Conservation (phyloP, 352 stramenopile genomes). For the Globisporangium cystogenes region DNA sequence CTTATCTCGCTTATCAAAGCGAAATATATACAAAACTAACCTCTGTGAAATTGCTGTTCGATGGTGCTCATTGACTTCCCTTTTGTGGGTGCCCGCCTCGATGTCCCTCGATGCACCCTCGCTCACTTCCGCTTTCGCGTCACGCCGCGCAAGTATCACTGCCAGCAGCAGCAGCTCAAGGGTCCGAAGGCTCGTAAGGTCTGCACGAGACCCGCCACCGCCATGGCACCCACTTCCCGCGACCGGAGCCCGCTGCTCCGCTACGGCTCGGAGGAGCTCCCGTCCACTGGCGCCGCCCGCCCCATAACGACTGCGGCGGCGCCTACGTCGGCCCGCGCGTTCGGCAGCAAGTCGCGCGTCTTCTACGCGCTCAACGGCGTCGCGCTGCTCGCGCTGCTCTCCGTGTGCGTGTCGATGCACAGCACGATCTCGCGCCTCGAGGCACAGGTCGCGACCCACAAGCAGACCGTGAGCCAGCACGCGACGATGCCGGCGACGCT, state of each 20-base stretch:
- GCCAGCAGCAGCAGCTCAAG: conserved; percentile 2
- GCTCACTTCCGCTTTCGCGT: conserved; percentile 6
- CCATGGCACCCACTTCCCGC: conserved; percentile 13
- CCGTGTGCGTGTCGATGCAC: conserved; percentile 68
- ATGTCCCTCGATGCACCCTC: too few species aligned
- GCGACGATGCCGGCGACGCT: not conserved
- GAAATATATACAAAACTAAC: too few species aligned
- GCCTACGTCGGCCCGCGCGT: not conserved
- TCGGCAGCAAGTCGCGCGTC: conserved; percentile 22
- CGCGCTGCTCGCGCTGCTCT: conserved; percentile 46
- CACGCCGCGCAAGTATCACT: not conserved
- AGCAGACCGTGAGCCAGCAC: not conserved
- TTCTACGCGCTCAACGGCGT: conserved; percentile 60
- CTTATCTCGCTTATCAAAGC: too few species aligned
- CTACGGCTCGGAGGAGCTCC: conserved; percentile 46
- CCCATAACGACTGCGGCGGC: too few species aligned
- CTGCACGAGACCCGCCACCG: too few species aligned
- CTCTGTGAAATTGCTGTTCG: not conserved
- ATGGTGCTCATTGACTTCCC: too few species aligned
- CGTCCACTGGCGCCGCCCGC: not conserved
- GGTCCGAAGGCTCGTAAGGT: too few species aligned
- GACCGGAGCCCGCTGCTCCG: conserved; percentile 55
- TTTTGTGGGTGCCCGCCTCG: too few species aligned
- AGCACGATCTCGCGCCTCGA: conserved; percentile 56
- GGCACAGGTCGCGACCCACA: conserved; percentile 17